Percentiles rank a stretch among this genome's conserved stretches.
Conservation (phyloP, 257 asterid genomes). For the Agastache rugosa region DNA sequence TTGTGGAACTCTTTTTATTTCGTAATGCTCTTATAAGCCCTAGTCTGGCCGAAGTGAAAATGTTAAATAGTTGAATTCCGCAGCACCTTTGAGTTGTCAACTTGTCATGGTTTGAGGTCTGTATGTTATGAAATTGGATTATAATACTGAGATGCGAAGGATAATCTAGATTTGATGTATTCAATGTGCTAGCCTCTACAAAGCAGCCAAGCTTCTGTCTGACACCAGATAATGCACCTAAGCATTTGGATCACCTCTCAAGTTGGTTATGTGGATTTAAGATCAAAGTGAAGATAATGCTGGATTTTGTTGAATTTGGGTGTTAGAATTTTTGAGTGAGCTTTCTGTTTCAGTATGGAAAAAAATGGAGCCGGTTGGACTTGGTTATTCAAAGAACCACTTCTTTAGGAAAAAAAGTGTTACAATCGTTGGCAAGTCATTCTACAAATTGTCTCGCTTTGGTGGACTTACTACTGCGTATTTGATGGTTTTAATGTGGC, state of each 20-base stretch:
- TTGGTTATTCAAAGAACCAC: not conserved
- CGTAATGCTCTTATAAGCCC: not conserved
- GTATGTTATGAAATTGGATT: constrained; percentile 1
- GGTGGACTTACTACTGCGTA: not conserved
- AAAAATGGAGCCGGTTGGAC: not conserved
- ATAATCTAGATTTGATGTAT: constrained; percentile 2
- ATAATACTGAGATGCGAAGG: not conserved
- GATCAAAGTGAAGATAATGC: not conserved
- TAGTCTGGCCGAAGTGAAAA: not conserved
- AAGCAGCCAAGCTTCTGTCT: constrained; percentile 18
- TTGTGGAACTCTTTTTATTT: not conserved
- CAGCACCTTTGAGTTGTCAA: not conserved
- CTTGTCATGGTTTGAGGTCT: constrained; percentile 17
- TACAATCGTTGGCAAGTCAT: not conserved
- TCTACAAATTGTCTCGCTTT: constrained; percentile 15
- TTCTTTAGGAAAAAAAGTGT: not conserved
- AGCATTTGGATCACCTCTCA: constrained; percentile 20
- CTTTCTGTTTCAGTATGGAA: not conserved
- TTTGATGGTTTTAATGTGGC: constrained; percentile 13
- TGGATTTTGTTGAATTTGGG: constrained; percentile 21
- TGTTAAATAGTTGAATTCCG: not conserved
- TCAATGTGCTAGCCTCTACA: constrained; percentile 6
- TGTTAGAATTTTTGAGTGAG: not conserved
- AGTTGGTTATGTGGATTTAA: constrained; percentile 24
- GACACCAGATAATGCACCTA: constrained; percentile 1